phyloP scores from a whole-genome alignment of 2,329 filamentous ascomycete genomes.

The Coleophoma eucalyptorum region DNA sequence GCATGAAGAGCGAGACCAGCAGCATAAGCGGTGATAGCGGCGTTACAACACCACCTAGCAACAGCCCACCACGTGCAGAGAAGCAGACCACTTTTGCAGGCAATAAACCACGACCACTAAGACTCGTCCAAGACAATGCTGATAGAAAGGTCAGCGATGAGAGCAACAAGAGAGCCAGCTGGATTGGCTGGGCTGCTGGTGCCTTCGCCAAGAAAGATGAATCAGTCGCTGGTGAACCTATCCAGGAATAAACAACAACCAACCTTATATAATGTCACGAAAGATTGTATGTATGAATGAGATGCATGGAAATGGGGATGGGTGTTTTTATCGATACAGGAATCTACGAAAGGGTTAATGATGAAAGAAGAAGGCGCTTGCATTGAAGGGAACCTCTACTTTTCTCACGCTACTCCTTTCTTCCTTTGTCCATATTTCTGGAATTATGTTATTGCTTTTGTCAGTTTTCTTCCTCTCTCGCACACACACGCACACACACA shows the following conservation, averaged over 20 bases:
- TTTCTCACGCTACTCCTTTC: no score
- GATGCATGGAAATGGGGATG: no score
- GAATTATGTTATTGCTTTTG: no score
- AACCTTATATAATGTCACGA: no score
- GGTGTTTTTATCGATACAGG: no score
- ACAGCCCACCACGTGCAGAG: constrained; percentile 51
- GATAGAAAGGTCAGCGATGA: constrained; percentile 35
- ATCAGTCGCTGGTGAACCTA: not conserved
- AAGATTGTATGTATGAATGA: no score
- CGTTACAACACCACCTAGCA: constrained; percentile 45
- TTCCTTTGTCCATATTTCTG: no score
- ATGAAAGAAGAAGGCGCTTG: no score
- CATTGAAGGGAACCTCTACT: no score
- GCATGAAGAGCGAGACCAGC: constrained; percentile 47
- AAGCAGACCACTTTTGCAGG: constrained; percentile 58
- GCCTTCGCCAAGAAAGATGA: constrained; percentile 21
- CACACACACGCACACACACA: no score
- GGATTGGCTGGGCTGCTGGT: constrained; percentile 55
- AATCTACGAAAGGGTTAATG: no score
- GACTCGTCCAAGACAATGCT: constrained; percentile 78
- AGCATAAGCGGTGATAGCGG: constrained; percentile 58
- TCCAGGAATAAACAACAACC: not conserved
- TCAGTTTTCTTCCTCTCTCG: no score
- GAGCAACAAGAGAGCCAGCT: constrained; percentile 59
- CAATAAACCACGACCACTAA: constrained; percentile 78